Evolutionary conservation across 345 rosid species (phyloP).

Genomic region (Euphorbia tirucalli): DNA sequence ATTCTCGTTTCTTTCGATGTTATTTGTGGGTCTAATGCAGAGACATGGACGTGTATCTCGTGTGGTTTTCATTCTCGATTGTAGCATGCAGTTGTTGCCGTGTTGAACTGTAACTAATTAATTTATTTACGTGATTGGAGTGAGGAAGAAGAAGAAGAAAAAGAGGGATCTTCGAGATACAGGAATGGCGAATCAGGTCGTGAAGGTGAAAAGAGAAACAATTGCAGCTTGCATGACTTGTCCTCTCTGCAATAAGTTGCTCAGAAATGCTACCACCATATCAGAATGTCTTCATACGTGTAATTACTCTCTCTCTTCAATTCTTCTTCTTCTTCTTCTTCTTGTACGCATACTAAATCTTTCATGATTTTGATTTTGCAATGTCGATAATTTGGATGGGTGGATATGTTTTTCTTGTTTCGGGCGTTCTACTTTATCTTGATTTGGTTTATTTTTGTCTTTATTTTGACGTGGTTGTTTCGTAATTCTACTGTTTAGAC

Average conservation of each 20-base stretch:
- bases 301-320: slow-evolving; percentile 35
- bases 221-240: slow-evolving; percentile 76
- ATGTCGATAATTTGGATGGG: slow-evolving; percentile 26
- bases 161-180: not conserved
- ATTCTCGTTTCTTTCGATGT: not conserved
- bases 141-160: not conserved
- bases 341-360: not conserved
- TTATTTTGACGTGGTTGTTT: slow-evolving; percentile 20
- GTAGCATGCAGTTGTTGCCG: slow-evolving; percentile 44
- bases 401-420: slow-evolving; percentile 11
- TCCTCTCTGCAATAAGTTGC: slow-evolving; percentile 71
- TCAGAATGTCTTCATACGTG: slow-evolving; percentile 96
- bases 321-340: not conserved
- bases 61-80: not conserved
- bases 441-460: slow-evolving; percentile 20
- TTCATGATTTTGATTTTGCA: slow-evolving; percentile 19
- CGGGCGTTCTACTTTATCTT: slow-evolving; percentile 17
- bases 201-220: slow-evolving; percentile 62
- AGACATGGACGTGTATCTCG: slow-evolving; percentile 51
- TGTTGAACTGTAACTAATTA: not conserved
- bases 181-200: slow-evolving; percentile 56
- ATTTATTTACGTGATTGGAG: too few species aligned
- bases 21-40: slow-evolving; percentile 28
- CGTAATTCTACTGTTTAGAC: slow-evolving; percentile 12
- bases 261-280: slow-evolving; percentile 86